These are phyloP conservation scores for Alternaria ethzedia DNA, from an alignment of 2,329 filamentous ascomycete species.

Conservation along the genomic window DNA sequence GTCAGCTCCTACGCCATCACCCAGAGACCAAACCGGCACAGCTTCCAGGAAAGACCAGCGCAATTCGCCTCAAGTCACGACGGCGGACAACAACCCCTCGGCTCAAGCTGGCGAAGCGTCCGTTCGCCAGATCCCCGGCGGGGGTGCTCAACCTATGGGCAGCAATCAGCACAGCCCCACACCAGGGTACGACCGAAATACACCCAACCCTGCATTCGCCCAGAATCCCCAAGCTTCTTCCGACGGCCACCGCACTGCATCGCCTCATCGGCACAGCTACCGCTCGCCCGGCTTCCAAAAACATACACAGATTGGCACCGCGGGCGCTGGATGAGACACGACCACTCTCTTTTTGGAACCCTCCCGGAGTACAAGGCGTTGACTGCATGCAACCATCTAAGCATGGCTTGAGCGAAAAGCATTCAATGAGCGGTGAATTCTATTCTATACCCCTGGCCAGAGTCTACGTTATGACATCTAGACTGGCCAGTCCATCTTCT, in stretches of 20 bases:
- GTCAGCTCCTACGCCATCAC: conserved; percentile 55
- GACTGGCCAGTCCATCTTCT: conserved; percentile 10
- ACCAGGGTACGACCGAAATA: conserved; percentile 38
- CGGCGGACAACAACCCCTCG: conserved; percentile 87
- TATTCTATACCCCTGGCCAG: conserved; percentile 16
- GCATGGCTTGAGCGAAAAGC: conserved; percentile 18
- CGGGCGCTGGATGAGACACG: conserved; percentile 41
- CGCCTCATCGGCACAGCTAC: conserved; percentile 49
- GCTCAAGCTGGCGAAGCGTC: conserved; percentile 84
- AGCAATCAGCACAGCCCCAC: conserved; percentile 37
- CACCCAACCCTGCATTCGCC: conserved; percentile 44
- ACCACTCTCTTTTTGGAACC: conserved; percentile 7
- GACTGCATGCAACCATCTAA: conserved; percentile 19
- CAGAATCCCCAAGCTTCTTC: conserved; percentile 41
- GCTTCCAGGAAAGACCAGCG: conserved; percentile 59
- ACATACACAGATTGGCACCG: conserved; percentile 44
- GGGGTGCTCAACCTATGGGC: conserved; percentile 21
- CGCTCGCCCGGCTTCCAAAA: conserved; percentile 46
- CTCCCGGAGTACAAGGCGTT: conserved; percentile 35
- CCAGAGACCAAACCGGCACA: conserved; percentile 51
- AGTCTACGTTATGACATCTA: conserved; percentile 18
- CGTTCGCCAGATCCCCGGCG: conserved; percentile 71
- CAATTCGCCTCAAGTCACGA: conserved; percentile 64
- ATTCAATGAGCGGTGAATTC: conserved; percentile 15
- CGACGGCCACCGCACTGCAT: conserved; percentile 45